phyloP scores from a whole-genome alignment of 306 rosid genomes.

The Dalbergia cochinchinensis region DNA sequence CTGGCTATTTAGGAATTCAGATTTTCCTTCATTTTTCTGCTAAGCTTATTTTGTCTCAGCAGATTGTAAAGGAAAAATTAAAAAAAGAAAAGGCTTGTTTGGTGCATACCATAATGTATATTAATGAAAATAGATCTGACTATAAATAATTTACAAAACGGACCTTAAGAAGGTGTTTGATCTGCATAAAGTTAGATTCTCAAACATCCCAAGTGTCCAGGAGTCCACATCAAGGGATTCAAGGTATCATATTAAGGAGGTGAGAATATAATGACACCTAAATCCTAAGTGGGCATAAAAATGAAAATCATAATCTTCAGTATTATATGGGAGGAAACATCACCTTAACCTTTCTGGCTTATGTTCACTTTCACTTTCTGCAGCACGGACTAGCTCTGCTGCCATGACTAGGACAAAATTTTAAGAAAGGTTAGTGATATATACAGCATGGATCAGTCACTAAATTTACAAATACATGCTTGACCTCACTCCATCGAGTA shows the following conservation, averaged over 20 bases:
- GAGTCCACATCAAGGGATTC: conserved; percentile 26
- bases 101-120: conserved; percentile 16
- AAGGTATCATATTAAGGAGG: conserved; percentile 13
- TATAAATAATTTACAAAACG: conserved; percentile 31
- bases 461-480: not conserved
- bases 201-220: conserved; percentile 17
- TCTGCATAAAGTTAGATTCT: conserved; percentile 15
- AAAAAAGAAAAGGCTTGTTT: conserved; percentile 12
- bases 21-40: conserved; percentile 31
- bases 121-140: conserved; percentile 22
- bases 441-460: conserved; percentile 4
- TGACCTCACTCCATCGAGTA: conserved; percentile 20
- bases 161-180: conserved; percentile 18
- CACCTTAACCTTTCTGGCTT: conserved; percentile 88
- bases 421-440: conserved; percentile 30
- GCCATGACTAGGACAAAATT: conserved; percentile 79
- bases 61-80: not conserved
- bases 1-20: not conserved
- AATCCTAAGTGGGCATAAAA: not conserved
- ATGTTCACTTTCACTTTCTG: conserved; percentile 65
- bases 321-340: conserved; percentile 37
- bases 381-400: conserved; percentile 83
- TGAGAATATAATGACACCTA: conserved; percentile 28
- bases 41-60: conserved; percentile 14
- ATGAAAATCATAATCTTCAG: not conserved